Base-by-base conservation (phyloP, 495 filamentous ascomycete genomes). In the Trypethelium eluteriae region DNA sequence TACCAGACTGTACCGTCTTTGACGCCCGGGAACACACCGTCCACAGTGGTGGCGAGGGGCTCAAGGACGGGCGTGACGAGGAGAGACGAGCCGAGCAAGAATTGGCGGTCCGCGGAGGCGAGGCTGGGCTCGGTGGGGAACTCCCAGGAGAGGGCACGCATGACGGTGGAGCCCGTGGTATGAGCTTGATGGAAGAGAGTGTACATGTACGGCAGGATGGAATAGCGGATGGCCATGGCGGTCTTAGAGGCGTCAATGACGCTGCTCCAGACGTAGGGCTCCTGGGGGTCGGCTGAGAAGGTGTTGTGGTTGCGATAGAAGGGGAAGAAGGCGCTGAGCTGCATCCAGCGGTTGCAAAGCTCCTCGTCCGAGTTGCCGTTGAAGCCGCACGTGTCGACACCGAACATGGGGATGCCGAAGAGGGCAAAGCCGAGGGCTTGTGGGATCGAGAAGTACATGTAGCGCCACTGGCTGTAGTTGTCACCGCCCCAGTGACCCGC, bases 401-500 rank as follows among this genome's bases (percentile, higher is more conserved):
- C 64, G 36, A 69, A 68, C 89, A 95, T 93, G 6, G 91, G 91
- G 16, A 95, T 87, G 59, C 90, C 90, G 68, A 92, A 93, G 6
- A 95, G 81, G 2, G 84, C 86, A 78, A 92, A 93, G 2, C 85
- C 87, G 0, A 95, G 77, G 0, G 89, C 90, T 74, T 96, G 91
- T 0, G 90, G 83, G 72, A 96, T 95, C 38, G 86, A 86, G 74
- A 90, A 89, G 76, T 79, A 88, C 62, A 64, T 39, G 57, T 69
- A 72, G 10, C 80, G 77, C 84, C 86, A 94, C 14, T 81, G 78
- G 3, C 85, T 86, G 47, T 78, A 77, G 72, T 96, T 95, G 73
- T 95, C 91, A 10, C 91, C 91, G 14, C 90, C 90, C 91, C 91
- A 96, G 74, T 96, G 91, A 18, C 89, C 91, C 2, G 90, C 89